A percentile compares a stretch with the other conserved stretches of the same genome.
Evolutionary conservation across 1,284 basidiomycete species (phyloP).

Genomic region (Trichosporon faecale): DNA sequence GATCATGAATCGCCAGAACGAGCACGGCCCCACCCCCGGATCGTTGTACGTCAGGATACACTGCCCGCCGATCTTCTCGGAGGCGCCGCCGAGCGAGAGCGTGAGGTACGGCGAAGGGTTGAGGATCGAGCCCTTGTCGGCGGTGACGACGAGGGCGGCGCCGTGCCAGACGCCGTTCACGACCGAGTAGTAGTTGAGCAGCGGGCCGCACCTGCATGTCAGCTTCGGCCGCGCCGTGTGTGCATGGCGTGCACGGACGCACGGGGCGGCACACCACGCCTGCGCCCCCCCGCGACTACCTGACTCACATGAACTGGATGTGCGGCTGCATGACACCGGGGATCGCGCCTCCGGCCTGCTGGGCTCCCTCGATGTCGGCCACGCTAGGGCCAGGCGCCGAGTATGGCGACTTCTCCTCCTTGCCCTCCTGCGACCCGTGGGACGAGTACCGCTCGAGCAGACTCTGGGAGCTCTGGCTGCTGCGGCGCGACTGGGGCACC

Average conservation of each 20-base stretch:
- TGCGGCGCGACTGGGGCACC: background rate
- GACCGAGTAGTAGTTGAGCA: constrained; percentile 87
- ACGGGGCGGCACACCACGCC: background rate
- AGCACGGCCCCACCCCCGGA: constrained; percentile 63
- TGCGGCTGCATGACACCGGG: constrained; percentile 48
- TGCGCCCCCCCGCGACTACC: background rate
- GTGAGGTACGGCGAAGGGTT: constrained; percentile 63
- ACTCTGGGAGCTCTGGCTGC: constrained; percentile 8
- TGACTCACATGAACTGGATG: constrained; percentile 52
- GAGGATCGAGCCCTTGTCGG: constrained; percentile 62
- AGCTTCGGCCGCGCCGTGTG: background rate
- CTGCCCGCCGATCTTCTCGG: constrained; percentile 58
- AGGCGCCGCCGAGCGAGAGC: constrained; percentile 58
- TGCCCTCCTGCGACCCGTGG: constrained; percentile 13
- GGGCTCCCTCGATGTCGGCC: constrained; percentile 15
- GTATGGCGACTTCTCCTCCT: constrained; percentile 32
- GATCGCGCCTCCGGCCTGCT: constrained; percentile 28
- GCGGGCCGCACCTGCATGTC: constrained; percentile 61
- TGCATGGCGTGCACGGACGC: background rate
- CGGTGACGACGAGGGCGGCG: constrained; percentile 74
- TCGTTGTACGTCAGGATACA: constrained; percentile 78
- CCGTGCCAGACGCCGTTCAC: constrained; percentile 76
- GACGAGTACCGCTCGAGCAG: constrained; percentile 8
- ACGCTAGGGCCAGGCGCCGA: constrained; percentile 18
- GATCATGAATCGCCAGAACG: constrained; percentile 93